Evolutionary conservation across 2,329 filamentous ascomycete species (phyloP), one percentile per base, ranked within the genome.

Genomic region (Verticillium alfalfae): DNA sequence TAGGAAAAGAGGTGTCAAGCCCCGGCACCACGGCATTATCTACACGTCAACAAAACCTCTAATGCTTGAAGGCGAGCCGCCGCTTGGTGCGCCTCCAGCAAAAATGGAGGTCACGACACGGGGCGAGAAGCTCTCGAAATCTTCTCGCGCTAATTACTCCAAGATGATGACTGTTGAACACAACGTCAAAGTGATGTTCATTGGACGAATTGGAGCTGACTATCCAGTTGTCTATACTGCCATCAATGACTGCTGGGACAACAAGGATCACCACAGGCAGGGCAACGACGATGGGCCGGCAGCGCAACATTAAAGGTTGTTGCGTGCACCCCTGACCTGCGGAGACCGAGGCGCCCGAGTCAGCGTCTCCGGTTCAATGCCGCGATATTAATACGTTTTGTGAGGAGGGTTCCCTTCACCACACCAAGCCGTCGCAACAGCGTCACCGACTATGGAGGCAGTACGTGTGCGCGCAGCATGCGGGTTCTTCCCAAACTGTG

Each of bases 91-190:
- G 58, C 38, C 66, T 0, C 77, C 83, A 0, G 75, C 85, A 39
- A 72, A 71, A 34, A 74, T 84, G 52, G 69, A 75, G 1, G 76
- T 85, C 22, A 73, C 70, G 22, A 71, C 75, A 4, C 70, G 73
- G 15, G 75, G 73, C 37, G 81, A 86, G 63, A 77, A 71, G 60
- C 74, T 86, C 7, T 74, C 75, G 12, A 74, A 66, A 36, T 78
- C 82, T 63, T 87, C 84, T 13, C 79, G 84, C 5, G 77, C 85
- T 65, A 85, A 86, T 70, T 86, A 86, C 69, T 80, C 81, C 5
- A 86, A 86, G 64, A 72, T 83, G 6, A 75, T 79, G 34, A 84
- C 82, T 3, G 75, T 87, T 34, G 82, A 86, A 69, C 84, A 86
- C 71, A 87, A 87, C 66, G 73, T 81, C 66, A 79, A 76, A 56